Evolutionary conservation across 1,284 basidiomycete genomes (phyloP), one percentile per base, ranked within the genome.

Genomic region (Phlebopus sp.): DNA sequence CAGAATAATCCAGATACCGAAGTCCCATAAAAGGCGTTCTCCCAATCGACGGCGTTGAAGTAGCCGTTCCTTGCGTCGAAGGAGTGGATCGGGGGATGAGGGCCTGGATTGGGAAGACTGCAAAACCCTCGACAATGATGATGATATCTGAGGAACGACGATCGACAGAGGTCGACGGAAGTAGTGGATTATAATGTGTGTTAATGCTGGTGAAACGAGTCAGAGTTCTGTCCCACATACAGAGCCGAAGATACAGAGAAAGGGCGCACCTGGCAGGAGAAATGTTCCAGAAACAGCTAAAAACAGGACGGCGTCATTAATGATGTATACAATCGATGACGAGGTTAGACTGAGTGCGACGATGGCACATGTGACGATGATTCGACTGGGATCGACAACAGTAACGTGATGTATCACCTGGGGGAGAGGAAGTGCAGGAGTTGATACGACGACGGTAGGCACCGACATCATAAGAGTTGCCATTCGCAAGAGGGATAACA

Each of bases 11-110:
- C 87, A 90, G 14, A 85, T 80, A 4, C 78, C 78, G 7, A 87
- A 59, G 63, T 91, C 87, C 83, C 86, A 90, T 1, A 82, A 58
- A 31, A 90, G 67, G 21, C 88, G 73, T 51, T 76, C 77, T 34
- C 76, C 75, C 38, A 82, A 73, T 51, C 88, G 77, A 36, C 74
- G 72, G 46, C 75, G 74, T 63, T 91, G 88, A 47, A 91, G 67
- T 27, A 78, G 78, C 42, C 77, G 73, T 64, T 91, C 88, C 68
- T 91, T 91, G 51, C 86, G 75, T 56, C 84, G 77, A 35, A 91
- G 69, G 21, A 91, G 75, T 43, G 82, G 79, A 56, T 88, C 84
- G 15, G 62, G 60, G 15, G 67, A 64, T 34, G 63, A 53, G 13
- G 51, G 60, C 3, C 50, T 59, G 25, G 54, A 10, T 14, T 40